These are phyloP conservation scores for Ceratocystis albifundus DNA, from an alignment of 2,329 filamentous ascomycete species.

Conservation along the genomic window DNA sequence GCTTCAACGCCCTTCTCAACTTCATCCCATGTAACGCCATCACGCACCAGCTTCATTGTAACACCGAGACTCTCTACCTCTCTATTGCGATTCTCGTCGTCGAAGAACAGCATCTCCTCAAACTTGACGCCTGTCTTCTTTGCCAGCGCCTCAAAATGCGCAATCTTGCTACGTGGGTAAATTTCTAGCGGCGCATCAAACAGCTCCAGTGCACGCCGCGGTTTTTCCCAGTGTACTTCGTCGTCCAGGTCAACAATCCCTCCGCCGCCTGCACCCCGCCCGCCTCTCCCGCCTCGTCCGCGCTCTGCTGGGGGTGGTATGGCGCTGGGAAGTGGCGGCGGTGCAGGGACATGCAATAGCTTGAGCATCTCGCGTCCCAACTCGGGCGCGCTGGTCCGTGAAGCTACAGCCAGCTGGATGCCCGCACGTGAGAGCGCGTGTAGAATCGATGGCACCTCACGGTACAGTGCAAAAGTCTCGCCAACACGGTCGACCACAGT, in stretches of 20 bases:
- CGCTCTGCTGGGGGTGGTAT: neutral
- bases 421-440: slow-evolving; percentile 42
- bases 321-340: slow-evolving; percentile 26
- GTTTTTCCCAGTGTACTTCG: slow-evolving; percentile 27
- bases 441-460: slow-evolving; percentile 56
- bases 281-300: slow-evolving; percentile 23
- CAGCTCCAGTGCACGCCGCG: slow-evolving; percentile 42
- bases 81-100: slow-evolving; percentile 76
- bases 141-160: slow-evolving; percentile 66
- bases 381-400: slow-evolving; percentile 66
- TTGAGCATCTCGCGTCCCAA: slow-evolving; percentile 71
- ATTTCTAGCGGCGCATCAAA: slow-evolving; percentile 52
- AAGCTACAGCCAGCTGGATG: slow-evolving; percentile 58
- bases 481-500: slow-evolving; percentile 44
- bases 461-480: slow-evolving; percentile 60
- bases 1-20: slow-evolving; percentile 66
- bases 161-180: slow-evolving; percentile 70
- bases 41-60: slow-evolving; percentile 68
- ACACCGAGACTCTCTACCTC: slow-evolving; percentile 72
- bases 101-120: slow-evolving; percentile 89
- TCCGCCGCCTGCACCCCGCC: slow-evolving; percentile 25
- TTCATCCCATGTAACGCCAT: slow-evolving; percentile 66
- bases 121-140: slow-evolving; percentile 59
- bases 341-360: slow-evolving; percentile 49
- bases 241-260: slow-evolving; percentile 6